Evolutionary conservation across 2,329 filamentous ascomycete species (phyloP).

Genomic region (Penicillium sp.): DNA sequence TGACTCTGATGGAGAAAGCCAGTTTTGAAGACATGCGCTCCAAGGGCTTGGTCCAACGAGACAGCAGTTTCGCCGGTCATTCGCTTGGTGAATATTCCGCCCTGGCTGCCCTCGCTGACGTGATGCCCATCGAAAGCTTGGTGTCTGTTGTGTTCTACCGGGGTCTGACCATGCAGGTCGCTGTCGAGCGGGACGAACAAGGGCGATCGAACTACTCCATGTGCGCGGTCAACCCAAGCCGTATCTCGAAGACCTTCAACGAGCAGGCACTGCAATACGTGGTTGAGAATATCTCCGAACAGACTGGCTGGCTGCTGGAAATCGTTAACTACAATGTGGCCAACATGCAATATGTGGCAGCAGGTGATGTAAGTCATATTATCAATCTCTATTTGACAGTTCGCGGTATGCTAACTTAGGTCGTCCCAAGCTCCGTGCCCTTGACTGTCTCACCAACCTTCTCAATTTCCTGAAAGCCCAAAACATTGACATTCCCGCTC

Average conservation of each 20-base stretch:
- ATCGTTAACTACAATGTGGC: constrained; percentile 92
- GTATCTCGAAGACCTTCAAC: constrained; percentile 98
- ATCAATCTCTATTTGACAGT: background rate
- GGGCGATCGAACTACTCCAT: constrained; percentile 98
- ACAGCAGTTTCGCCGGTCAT: constrained; percentile 96
- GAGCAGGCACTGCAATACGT: constrained; percentile 96
- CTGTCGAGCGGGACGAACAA: constrained; percentile 87
- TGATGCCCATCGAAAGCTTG: constrained; percentile 98
- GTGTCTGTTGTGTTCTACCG: constrained; percentile 99
- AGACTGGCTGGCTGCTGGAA: constrained; percentile 91
- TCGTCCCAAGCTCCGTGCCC: constrained; percentile 48
- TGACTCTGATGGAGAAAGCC: constrained; percentile 99
- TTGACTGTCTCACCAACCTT: constrained; percentile 66
- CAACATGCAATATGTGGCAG: constrained; percentile 65
- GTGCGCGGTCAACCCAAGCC: constrained; percentile 97
- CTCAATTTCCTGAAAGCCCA: constrained; percentile 94
- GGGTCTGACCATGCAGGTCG: constrained; percentile 97
- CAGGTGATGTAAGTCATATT: constrained; percentile 51
- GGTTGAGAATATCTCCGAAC: constrained; percentile 88
- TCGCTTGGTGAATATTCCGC: constrained; percentile 98
- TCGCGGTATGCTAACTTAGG: constrained; percentile 18
- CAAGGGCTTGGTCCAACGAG: constrained; percentile 89
- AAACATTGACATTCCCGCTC: constrained; percentile 92
- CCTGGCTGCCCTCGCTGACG: constrained; percentile 88
- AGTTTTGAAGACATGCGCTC: constrained; percentile 98